Base-by-base conservation (phyloP, 73 alveolate species). In the Tetrahymena elliotti region DNA sequence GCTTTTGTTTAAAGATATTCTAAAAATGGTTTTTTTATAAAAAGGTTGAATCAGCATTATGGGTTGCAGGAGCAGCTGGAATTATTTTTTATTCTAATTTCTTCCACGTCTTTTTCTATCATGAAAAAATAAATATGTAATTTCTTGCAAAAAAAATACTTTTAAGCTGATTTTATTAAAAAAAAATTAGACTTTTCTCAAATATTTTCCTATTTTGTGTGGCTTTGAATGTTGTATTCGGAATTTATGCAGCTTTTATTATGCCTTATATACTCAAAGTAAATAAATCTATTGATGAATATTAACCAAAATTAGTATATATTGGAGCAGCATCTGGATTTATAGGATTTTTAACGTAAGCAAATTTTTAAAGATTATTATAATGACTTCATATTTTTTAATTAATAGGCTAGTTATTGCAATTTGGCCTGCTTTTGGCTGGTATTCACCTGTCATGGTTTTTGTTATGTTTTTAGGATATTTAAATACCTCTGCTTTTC, bases 341-440 rank as follows among this genome's bases (percentile, higher is more conserved):
- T 31, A 68, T 68, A 68, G 88, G 88, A n/a, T 68, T 68, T 68
- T 18, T 68, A 68, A 68, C 88, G 88, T 68, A 68, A 68, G 3
- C 15, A n/a, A 68, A 18, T 6, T 27, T 27, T 27, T 22, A 20
- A 68, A 27, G 6, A 18, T 68, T 6, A 9, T 0, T 22, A 27
- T 27, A 22, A 8, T n/a, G n/a, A 68, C n/a, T 27, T 27, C 2
- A 7, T 18, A 68, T 54, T 40, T 40, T n/a, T n/a, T n/a, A n/a
- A 54, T 13, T 54, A 68, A n/a, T 94, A 94, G 96, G 18, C 35
- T 94, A 31, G 53, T 40, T 15, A 94, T 94, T 0, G 96, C 96
- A 1, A 94, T 94, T 12, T 94, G 96, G 96, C 96, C 96, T 40
- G 95, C 93, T 18, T 94, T 84, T 31, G 96, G 96, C 47, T 94